Evolutionary conservation across 805 yeast genomes (phyloP), one percentile per base, ranked within the genome.

Genomic region (Yamadazyma scolyti): DNA sequence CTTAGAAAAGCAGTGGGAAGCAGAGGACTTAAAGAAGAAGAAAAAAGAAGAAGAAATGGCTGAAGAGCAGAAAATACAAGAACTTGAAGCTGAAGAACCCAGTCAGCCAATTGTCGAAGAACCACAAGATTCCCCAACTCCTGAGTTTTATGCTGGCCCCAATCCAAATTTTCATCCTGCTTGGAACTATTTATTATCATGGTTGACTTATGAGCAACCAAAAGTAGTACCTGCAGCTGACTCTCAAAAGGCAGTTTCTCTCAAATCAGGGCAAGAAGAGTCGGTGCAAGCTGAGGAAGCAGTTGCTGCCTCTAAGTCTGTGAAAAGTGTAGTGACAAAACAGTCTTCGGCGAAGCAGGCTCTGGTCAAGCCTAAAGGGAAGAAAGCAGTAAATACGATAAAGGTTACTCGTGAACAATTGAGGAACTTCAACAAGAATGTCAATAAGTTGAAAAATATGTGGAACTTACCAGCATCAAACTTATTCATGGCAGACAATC

Each of bases 141-240:
- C 20, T 13, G 24, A 19, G 5, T 41, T 43, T 39, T 6, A 38
- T 24, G 42, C 45, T 9, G 42, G 40, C 1, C 44, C 25, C 6
- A 40, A 37, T 19, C 53, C 54, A 5, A 39, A 57, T 10, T 62
- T 61, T 32, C 54, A 54, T 31, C 68, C 68, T 3, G 33, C 48
- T 8, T 65, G 71, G 71, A 55, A 53, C 30, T 57, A 55, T 34
- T 18, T 62, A 11, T 46, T 64, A 14, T 58, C 67, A 7, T 61
- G 64, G 62, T 33, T 64, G 2, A 60, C 52, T 3, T 61, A 61
- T 38, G 50, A 56, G n/a, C 46, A 39, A 20, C 28, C 38, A 1
- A 20, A 30, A 19, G 28, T 12, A 8, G 23, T 24, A 14, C 27
- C 27, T 21, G 21, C 8, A 23, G 17, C 24, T 9, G 9, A 19